These are phyloP conservation scores for Xylaria grammica DNA, from an alignment of 495 filamentous ascomycete genomes.

Conservation along the genomic window DNA sequence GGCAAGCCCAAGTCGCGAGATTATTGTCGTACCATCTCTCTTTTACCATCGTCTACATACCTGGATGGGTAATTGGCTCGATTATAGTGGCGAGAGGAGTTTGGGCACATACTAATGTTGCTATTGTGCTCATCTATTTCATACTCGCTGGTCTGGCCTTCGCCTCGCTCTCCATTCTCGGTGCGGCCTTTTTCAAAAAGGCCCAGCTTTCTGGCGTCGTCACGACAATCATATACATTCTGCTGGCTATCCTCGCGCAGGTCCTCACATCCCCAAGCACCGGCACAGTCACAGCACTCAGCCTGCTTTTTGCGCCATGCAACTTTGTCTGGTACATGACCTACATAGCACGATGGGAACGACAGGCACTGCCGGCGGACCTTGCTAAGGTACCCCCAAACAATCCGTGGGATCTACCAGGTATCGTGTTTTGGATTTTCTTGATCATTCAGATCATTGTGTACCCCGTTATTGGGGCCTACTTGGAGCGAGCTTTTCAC, in stretches of 20 bases:
- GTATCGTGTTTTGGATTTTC: constrained; percentile 71
- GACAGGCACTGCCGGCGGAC: constrained; percentile 57
- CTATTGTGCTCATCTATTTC: constrained; percentile 66
- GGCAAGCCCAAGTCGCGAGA: constrained; percentile 71
- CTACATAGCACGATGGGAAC: constrained; percentile 70
- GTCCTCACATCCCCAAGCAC: constrained; percentile 61
- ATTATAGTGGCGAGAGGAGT: constrained; percentile 65
- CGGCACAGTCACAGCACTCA: constrained; percentile 63
- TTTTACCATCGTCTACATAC: constrained; percentile 70
- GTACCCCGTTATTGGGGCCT: constrained; percentile 72
- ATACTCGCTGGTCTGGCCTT: constrained; percentile 69
- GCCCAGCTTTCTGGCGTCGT: constrained; percentile 79
- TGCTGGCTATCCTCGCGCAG: constrained; percentile 73
- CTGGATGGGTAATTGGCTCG: constrained; percentile 72
- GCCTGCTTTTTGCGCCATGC: constrained; percentile 75
- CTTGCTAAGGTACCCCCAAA: constrained; percentile 61
- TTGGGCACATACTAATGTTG: constrained; percentile 64
- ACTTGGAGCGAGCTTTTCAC: constrained; percentile 75
- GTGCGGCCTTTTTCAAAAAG: constrained; percentile 74
- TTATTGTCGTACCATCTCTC: constrained; percentile 70
- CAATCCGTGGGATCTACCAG: constrained; percentile 66
- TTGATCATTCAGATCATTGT: constrained; percentile 72
- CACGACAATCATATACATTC: constrained; percentile 64
- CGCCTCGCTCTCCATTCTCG: constrained; percentile 71
- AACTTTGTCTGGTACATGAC: constrained; percentile 77